phyloP scores from a whole-genome alignment of 495 filamentous ascomycete species.

The Penicillium mononematosum region DNA sequence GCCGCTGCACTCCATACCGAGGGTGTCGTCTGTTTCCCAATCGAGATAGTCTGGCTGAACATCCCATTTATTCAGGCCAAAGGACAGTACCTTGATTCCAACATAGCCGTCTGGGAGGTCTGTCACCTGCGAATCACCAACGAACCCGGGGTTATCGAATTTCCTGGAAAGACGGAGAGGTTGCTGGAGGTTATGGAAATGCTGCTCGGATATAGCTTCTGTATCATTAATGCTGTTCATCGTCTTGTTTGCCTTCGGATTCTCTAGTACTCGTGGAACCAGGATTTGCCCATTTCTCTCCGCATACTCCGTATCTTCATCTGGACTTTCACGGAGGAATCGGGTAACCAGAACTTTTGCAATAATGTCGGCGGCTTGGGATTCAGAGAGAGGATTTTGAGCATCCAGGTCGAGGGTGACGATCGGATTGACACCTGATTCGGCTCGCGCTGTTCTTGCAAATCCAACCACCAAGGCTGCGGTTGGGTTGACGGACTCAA shows the following conservation, averaged over 20 bases:
- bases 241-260: slow-evolving; percentile 8
- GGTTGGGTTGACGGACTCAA: slow-evolving; percentile 22
- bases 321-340: slow-evolving; percentile 9
- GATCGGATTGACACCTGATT: slow-evolving; percentile 28
- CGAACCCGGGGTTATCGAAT: slow-evolving; percentile 8
- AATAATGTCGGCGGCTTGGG: slow-evolving; percentile 13
- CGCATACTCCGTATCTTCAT: slow-evolving; percentile 26
- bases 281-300: slow-evolving; percentile 20
- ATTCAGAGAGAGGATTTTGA: slow-evolving; percentile 1
- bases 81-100: slow-evolving; percentile 30
- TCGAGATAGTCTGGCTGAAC: slow-evolving; percentile 27
- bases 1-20: slow-evolving; percentile 48
- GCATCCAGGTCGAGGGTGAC: slow-evolving; percentile 31
- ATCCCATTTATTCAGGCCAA: slow-evolving; percentile 45
- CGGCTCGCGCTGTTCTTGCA: slow-evolving; percentile 33
- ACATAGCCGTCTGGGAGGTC: slow-evolving; percentile 23
- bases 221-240: slow-evolving; percentile 7
- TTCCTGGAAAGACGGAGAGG: slow-evolving; percentile 12
- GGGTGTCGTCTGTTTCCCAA: slow-evolving; percentile 13
- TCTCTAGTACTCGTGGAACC: slow-evolving; percentile 28
- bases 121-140: not conserved
- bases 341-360: slow-evolving; percentile 15
- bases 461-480: slow-evolving; percentile 27
- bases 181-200: slow-evolving; percentile 13
- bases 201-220: slow-evolving; percentile 5